phyloP scores from a whole-genome alignment of 345 rosid genomes.

The Anacardium occidentale region DNA sequence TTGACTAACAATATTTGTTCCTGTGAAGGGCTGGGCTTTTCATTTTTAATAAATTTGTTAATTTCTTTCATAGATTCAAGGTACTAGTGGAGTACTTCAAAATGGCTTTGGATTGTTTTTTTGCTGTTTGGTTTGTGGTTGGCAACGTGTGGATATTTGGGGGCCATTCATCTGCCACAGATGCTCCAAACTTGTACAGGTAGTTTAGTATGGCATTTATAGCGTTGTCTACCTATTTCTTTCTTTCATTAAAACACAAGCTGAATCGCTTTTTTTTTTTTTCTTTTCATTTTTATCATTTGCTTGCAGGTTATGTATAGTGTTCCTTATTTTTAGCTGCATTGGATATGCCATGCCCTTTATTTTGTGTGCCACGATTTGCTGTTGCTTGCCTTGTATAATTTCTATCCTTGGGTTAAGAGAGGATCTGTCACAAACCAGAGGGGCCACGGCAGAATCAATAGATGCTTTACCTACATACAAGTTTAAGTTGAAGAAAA shows the following conservation, averaged over 20 bases:
- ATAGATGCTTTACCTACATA: constrained; percentile 84
- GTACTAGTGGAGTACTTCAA: constrained; percentile 85
- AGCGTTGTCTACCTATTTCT: background rate
- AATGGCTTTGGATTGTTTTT: constrained; percentile 97
- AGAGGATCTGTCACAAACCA: constrained; percentile 81
- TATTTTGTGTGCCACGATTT: constrained; percentile 91
- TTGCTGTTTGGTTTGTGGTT: constrained; percentile 98
- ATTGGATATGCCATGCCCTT: constrained; percentile 99
- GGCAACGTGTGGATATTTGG: constrained; percentile 99
- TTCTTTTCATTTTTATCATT: background rate
- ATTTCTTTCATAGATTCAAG: constrained; percentile 53
- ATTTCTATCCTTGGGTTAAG: constrained; percentile 89
- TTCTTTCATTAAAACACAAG: constrained; percentile 14
- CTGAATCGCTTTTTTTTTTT: constrained; percentile 4
- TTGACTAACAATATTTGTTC: background rate
- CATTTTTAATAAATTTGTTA: too few species aligned
- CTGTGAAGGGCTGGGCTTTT: background rate
- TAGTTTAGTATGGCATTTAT: constrained; percentile 13
- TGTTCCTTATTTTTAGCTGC: constrained; percentile 91
- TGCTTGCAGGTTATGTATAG: constrained; percentile 83
- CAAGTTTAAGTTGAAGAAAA: constrained; percentile 81
- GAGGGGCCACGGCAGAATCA: constrained; percentile 93
- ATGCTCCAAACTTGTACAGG: constrained; percentile 99
- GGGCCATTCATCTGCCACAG: constrained; percentile 79
- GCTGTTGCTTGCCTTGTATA: constrained; percentile 96